Base-by-base conservation (phyloP, 768 basidiomycete species). In the Pseudohyphozyma bogoriensis region DNA sequence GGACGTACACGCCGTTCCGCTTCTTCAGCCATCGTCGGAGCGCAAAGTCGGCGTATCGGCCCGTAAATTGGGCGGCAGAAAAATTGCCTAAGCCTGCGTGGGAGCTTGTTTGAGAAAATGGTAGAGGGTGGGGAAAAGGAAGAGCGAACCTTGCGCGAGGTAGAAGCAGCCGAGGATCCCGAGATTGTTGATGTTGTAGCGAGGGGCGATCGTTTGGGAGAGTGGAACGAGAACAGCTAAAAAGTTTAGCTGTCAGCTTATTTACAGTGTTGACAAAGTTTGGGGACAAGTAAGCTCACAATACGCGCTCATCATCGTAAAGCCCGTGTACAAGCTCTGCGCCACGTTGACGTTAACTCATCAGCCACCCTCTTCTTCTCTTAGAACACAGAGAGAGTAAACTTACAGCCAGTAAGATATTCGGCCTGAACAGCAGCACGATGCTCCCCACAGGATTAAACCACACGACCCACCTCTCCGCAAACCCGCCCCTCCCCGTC, bases 141-240 rank as follows among this genome's bases (percentile, higher is more conserved):
- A 20, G n/a, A 24, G 26, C 12, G 60, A 55, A 18, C 75, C 75
- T 32, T 61, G 69, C 1, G 69, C 59, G 31, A 76, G 65, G 58
- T 74, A 76, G 28, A 76, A 68, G 45, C 62, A 64, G 18, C 74
- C 75, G 26, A 71, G 50, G n/a, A 76, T 42, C 0, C 74, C 72
- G 18, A 67, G 55, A 59, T 74, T 75, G 44, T 60, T 62, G 61
- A 76, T 73, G n/a, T 66, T 53, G 60, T 74, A 76, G 18, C 71
- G 68, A 2, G 62, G 65, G 2, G 62, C 65, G 35, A 60, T n/a
- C 6, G 62, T 63, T 9, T 52, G 29, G 4, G 53, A 53, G 26
- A 66, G 61, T 1, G 65, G 65, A 16, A 66, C 65, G 29, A 66
- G n/a, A 15, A 33, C 31, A 11, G 26, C 56, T 40, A 33, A 31